Conservation (phyloP, 2,329 filamentous ascomycete genomes). For the Epichloe amarillans region DNA sequence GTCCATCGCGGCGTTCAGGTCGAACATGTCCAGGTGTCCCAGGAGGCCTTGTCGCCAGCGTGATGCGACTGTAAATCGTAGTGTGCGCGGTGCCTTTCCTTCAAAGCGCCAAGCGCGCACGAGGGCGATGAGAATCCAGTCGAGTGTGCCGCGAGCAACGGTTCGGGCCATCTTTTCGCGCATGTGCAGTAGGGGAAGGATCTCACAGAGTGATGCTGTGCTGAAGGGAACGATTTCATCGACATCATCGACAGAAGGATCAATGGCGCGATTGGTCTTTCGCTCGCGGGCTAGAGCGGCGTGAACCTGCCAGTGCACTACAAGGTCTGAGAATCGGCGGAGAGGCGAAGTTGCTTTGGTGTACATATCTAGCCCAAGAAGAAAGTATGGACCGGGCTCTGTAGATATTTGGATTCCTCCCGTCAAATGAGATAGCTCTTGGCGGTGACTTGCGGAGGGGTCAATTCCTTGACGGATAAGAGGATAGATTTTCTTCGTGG, state of each 20-base stretch:
- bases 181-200: constrained; percentile 36
- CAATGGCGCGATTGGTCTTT: constrained; percentile 14
- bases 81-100: constrained; percentile 30
- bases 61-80: constrained; percentile 33
- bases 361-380: constrained; percentile 47
- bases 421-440: constrained; percentile 17
- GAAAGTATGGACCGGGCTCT: constrained; percentile 40
- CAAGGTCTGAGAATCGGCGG: constrained; percentile 48
- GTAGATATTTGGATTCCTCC: constrained; percentile 40
- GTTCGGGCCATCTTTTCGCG: constrained; percentile 37
- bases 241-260: constrained; percentile 15
- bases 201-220: constrained; percentile 24
- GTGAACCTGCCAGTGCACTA: constrained; percentile 56
- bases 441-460: constrained; percentile 18
- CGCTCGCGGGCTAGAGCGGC: constrained; percentile 38
- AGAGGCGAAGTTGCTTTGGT: constrained; percentile 52
- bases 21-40: constrained; percentile 38
- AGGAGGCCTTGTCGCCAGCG: constrained; percentile 21
- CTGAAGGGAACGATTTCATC: constrained; percentile 33
- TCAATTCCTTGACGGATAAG: constrained; percentile 17
- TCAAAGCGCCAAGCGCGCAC: constrained; percentile 47
- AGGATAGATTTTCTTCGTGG: constrained; percentile 22
- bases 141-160: constrained; percentile 29
- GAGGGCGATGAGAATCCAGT: constrained; percentile 48
- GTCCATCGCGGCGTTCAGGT: constrained; percentile 29